A percentile compares a stretch with the other conserved stretches of the same genome.
These are phyloP conservation scores for Petasospora fabianii DNA, from an alignment of 1,139 yeast genomes.

Conservation along the genomic window DNA sequence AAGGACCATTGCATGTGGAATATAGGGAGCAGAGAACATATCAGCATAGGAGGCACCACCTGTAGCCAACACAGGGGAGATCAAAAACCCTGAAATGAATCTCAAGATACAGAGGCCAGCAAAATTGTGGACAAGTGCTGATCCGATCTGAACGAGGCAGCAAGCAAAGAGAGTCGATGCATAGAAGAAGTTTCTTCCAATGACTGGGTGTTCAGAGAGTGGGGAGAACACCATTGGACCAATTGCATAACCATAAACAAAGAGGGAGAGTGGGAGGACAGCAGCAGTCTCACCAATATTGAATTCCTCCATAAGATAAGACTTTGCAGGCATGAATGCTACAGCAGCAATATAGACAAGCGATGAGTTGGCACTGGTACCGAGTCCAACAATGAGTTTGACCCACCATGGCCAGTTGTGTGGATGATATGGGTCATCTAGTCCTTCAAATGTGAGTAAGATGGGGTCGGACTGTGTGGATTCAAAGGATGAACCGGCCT, in stretches of 20 bases:
- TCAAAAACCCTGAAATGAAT: constrained; percentile 50
- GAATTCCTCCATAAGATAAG: constrained; percentile 40
- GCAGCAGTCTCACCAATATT: constrained; percentile 42
- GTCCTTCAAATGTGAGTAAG: constrained; percentile 32
- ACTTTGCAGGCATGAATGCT: constrained; percentile 55
- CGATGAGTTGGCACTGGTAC: constrained; percentile 42
- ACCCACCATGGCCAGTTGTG: constrained; percentile 46
- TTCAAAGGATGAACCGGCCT: too few species aligned
- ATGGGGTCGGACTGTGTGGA: too few species aligned
- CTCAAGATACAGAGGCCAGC: constrained; percentile 48
- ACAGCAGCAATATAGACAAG: constrained; percentile 62
- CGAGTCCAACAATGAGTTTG: constrained; percentile 37
- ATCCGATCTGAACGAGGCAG: constrained; percentile 56
- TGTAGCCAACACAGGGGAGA: constrained; percentile 57
- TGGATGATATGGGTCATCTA: constrained; percentile 55
- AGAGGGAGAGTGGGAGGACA: constrained; percentile 49
- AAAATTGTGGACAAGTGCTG: constrained; percentile 53
- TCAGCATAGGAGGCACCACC: constrained; percentile 59
- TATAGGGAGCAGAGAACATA: constrained; percentile 41
- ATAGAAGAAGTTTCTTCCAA: constrained; percentile 57
- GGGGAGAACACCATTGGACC: constrained; percentile 57
- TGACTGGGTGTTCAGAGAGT: constrained; percentile 44
- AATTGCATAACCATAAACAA: constrained; percentile 54
- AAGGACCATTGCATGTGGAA: constrained; percentile 40
- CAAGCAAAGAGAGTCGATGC: constrained; percentile 49